These are phyloP conservation scores for Novymonas esmeraldas DNA, from an alignment of 208 protist genomes.

Conservation along the genomic window DNA sequence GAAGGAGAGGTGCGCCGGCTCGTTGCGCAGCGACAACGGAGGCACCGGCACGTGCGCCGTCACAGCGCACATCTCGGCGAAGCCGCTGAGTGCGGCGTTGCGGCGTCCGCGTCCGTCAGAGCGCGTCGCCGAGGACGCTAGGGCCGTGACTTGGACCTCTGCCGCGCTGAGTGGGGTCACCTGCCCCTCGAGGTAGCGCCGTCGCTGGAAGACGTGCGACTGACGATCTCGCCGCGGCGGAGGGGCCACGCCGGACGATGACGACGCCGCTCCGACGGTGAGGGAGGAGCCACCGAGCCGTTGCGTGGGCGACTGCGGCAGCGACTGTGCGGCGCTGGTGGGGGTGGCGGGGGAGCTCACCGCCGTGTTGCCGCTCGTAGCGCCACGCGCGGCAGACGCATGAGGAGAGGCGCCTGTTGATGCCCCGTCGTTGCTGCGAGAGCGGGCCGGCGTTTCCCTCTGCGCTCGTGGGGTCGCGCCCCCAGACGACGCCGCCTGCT, in stretches of 20 bases:
- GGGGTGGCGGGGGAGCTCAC: no score
- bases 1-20: not conserved
- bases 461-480: no score
- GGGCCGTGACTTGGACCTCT: conserved; percentile 3
- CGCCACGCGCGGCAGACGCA: no score
- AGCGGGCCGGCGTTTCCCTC: no score
- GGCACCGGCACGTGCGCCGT: not conserved
- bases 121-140: not conserved
- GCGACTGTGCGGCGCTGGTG: no score
- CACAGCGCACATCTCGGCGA: not conserved
- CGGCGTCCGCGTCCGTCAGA: not conserved
- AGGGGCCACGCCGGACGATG: conserved; percentile 8
- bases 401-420: no score
- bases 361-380: no score
- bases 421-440: no score
- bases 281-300: no score
- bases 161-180: conserved; percentile 2
- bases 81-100: not conserved
- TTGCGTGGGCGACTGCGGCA: no score
- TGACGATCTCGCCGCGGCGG: conserved; percentile 4
- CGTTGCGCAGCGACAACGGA: conserved; percentile 8
- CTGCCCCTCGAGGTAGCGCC: not conserved
- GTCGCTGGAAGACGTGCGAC: conserved; percentile 6
- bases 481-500: no score
- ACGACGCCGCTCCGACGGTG: no score